phyloP scores from a whole-genome alignment of 2,329 filamentous ascomycete species.

The Torrubiella hemipterigena region DNA sequence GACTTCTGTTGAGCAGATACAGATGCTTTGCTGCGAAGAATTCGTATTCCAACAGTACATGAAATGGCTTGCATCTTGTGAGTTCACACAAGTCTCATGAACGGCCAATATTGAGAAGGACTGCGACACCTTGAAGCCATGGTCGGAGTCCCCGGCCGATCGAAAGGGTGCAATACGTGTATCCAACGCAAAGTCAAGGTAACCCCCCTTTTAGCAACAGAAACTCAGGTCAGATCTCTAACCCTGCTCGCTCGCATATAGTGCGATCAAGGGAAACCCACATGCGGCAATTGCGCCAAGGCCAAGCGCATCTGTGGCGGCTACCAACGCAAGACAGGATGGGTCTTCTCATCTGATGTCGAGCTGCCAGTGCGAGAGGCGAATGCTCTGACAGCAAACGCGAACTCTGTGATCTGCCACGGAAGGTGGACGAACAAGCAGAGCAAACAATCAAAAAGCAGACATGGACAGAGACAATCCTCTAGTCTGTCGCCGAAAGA shows the following conservation, averaged over 20 bases:
- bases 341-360: slow-evolving; percentile 8
- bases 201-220: neutral
- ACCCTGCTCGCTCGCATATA: slow-evolving; percentile 1
- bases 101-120: too few relatives aligned
- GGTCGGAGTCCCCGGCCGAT: neutral
- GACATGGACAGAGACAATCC: neutral
- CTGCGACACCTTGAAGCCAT: too few relatives aligned
- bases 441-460: neutral
- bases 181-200: slow-evolving; percentile 6
- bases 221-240: neutral
- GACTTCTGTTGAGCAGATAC: too few relatives aligned
- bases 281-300: slow-evolving; percentile 7
- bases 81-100: too few relatives aligned
- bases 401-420: slow-evolving; percentile 2
- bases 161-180: slow-evolving; percentile 2
- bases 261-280: slow-evolving; percentile 6
- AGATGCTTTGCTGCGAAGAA: too few relatives aligned
- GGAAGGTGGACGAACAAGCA: slow-evolving; percentile 4
- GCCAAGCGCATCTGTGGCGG: slow-evolving; percentile 6
- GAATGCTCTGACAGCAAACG: slow-evolving; percentile 1
- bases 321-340: slow-evolving; percentile 5
- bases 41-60: too few relatives aligned
- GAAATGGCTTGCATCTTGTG: too few relatives aligned
- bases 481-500: neutral
- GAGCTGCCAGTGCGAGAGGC: neutral